Base-by-base conservation (phyloP, 78 protist species). In the Planoprotostelium fungivorum region DNA sequence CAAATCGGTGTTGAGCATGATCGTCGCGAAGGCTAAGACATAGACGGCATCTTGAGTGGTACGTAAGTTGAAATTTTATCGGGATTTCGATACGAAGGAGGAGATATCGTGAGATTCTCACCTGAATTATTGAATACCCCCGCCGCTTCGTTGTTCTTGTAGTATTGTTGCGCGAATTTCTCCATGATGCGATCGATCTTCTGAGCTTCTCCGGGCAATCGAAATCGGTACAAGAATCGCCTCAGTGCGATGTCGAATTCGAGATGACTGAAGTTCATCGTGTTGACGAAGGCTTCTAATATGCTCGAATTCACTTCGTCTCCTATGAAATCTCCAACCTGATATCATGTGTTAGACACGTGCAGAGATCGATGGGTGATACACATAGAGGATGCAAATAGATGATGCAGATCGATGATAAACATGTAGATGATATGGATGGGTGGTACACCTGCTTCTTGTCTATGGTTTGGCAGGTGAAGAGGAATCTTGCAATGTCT, bases 121-220 rank as follows among this genome's bases (percentile, higher is more conserved):
- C 73, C 36, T 10, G 39, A 5, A 51, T 51, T 51, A 51, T 51
- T 87, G 63, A 91, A 92, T 0, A 91, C 63, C 38, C 87, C 90
- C 0, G 83, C 86, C 37, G 35, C 91, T 35, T 95, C 96, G 90
- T 98, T 98, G 35, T 91, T 73, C 29, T 34, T 36, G 87, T 88
- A 94, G 87, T 88, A 99, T 31, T 96, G 92, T 84, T 94, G 96
- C 0, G 99, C 99, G 90, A 99, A 99, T 92, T 95, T 96, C 88
- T 97, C 99, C 99, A 99, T 97, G 94, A 98, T 97, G 29, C 99
- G 93, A 86, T 98, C 99, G 35, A 99, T 98, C 92, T 98, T 96
- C 93, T 96, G 99, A 29, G 99, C 97, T 85, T 99, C 99, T 63
- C 99, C 99, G 0, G 99, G 99, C 63, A 99, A 89, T 34, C 98